Evolutionary conservation across 768 basidiomycete genomes (phyloP).

Genomic region (Tulasnella sp.): DNA sequence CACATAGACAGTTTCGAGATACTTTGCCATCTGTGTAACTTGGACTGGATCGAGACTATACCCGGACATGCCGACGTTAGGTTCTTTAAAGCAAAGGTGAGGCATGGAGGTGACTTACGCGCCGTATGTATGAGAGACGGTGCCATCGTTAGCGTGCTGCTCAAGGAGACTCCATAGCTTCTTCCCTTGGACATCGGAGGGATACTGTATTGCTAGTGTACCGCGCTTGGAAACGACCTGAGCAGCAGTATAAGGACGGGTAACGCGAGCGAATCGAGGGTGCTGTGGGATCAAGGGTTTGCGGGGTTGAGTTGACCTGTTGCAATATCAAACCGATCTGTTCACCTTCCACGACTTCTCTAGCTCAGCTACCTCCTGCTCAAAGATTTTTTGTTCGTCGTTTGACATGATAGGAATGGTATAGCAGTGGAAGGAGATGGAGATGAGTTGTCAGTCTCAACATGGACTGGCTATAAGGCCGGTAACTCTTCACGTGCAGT

Average conservation of each 20-base stretch:
- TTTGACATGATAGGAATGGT: constrained; percentile 18
- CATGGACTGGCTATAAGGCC: not conserved
- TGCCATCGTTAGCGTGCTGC: constrained; percentile 63
- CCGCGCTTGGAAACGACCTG: constrained; percentile 94
- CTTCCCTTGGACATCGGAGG: constrained; percentile 74
- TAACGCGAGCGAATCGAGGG: constrained; percentile 78
- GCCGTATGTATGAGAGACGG: constrained; percentile 93
- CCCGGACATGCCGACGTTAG: not conserved
- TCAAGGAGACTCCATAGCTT: constrained; percentile 72
- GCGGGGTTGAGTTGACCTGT: not conserved
- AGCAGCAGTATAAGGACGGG: constrained; percentile 83
- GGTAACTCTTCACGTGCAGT: not conserved
- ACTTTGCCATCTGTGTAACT: constrained; percentile 94
- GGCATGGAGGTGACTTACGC: constrained; percentile 56
- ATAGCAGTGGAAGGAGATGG: not conserved
- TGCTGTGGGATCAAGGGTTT: constrained; percentile 36
- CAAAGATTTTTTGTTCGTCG: constrained; percentile 45
- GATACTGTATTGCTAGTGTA: constrained; percentile 73
- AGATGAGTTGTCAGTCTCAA: not conserved
- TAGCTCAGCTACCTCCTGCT: constrained; percentile 71
- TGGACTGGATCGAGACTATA: constrained; percentile 90
- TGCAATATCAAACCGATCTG: not conserved
- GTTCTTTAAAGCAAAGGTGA: not conserved
- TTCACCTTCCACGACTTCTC: constrained; percentile 89
- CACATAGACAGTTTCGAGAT: constrained; percentile 97